A percentile compares a stretch with the other conserved stretches of the same genome.
Evolutionary conservation across 257 asterid genomes (phyloP).

Genomic region (Echium plantagineum): DNA sequence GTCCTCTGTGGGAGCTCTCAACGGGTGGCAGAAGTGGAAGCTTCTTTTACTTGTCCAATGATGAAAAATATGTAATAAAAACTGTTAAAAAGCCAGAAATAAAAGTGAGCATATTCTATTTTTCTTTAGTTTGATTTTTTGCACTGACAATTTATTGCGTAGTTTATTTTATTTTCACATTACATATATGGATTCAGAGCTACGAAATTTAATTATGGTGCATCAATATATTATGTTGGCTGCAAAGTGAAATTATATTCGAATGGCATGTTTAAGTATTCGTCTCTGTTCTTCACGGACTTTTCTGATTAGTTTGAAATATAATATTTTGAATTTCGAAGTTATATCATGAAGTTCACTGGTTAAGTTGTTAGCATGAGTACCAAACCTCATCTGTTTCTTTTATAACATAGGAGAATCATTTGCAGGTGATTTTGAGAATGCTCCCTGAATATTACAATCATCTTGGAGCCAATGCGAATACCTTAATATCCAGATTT

Average conservation of each 20-base stretch:
- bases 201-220: no score
- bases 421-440: constrained; percentile 58
- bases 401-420: constrained; percentile 5
- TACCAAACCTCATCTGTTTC: no score
- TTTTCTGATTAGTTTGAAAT: constrained; percentile 12
- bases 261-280: no score
- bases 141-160: no score
- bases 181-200: no score
- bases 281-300: no score
- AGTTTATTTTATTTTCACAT: no score
- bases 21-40: constrained; percentile 97
- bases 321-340: background rate
- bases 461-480: constrained; percentile 66
- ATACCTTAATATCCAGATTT: constrained; percentile 69
- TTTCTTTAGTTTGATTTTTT: no score
- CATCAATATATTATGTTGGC: no score
- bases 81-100: constrained; percentile 90
- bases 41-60: constrained; percentile 76
- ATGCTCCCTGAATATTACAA: constrained; percentile 88
- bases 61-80: constrained; percentile 89
- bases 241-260: no score
- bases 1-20: constrained; percentile 90
- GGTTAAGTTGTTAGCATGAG: no score
- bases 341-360: background rate
- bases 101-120: constrained; percentile 41